Conservation (phyloP, 1,284 basidiomycete species). For the Tranzscheliella williamsii region DNA sequence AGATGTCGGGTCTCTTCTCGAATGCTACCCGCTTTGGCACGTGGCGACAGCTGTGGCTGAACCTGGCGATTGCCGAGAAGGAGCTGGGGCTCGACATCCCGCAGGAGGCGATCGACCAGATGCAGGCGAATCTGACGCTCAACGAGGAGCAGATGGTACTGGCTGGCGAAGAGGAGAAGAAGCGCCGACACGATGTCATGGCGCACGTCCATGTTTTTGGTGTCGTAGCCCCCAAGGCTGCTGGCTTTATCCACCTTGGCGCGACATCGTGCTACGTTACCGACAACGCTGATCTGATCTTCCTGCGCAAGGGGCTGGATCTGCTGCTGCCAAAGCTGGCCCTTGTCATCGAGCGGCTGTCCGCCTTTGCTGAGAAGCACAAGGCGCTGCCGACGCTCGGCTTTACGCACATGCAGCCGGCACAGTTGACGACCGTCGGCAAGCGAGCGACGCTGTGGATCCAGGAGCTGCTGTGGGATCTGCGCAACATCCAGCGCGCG, state of each 20-base stretch:
- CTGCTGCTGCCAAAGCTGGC: constrained; percentile 85
- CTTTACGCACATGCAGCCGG: constrained; percentile 99
- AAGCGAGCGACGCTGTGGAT: constrained; percentile 98
- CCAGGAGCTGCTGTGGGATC: constrained; percentile 89
- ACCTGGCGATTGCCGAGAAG: constrained; percentile 93
- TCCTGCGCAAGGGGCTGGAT: constrained; percentile 83
- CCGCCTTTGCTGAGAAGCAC: constrained; percentile 72
- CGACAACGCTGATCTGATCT: constrained; percentile 87
- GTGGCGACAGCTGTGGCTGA: constrained; percentile 96
- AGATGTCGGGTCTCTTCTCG: constrained; percentile 96
- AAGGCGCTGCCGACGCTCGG: constrained; percentile 69
- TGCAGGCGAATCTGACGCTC: constrained; percentile 82
- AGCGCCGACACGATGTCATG: constrained; percentile 98
- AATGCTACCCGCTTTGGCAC: constrained; percentile 88
- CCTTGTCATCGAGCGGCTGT: constrained; percentile 83
- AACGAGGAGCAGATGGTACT: constrained; percentile 88
- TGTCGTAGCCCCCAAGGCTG: constrained; percentile 87
- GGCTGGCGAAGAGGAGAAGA: constrained; percentile 93
- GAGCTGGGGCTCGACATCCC: constrained; percentile 88
- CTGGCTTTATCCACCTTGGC: constrained; percentile 94
- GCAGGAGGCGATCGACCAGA: constrained; percentile 88
- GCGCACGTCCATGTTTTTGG: constrained; percentile 98
- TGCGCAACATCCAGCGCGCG: constrained; percentile 88
- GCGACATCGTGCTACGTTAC: constrained; percentile 99
- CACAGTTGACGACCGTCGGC: constrained; percentile 97